Base-by-base conservation (phyloP, 2,329 filamentous ascomycete species). In the Chalaropsis ovoidea region DNA sequence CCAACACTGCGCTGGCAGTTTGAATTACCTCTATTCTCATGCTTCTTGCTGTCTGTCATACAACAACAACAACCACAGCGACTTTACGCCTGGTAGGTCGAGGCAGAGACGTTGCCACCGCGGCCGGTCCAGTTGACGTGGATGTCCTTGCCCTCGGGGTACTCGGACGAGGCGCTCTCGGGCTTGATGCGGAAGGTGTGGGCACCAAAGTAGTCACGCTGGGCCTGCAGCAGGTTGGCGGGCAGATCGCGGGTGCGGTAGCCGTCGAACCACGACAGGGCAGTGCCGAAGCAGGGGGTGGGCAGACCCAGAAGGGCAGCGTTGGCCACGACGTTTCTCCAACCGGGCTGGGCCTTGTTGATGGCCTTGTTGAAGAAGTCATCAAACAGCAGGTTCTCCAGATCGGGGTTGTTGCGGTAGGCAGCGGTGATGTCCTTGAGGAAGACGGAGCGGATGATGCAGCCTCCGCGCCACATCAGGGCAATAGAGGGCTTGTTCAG, bases 281-380 rank as follows among this genome's bases (percentile, higher is more conserved):
- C 94, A 68, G 94, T 97, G 76, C 88, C 91, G 87, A 99, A 99
- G 73, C 90, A 90, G 52, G 94, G 94, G 65, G 90, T 94, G 70
- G 94, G 94, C 75, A 99, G 95, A 78, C 94, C 94, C 79, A 95
- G 90, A 70, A 95, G 83, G 70, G 93, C 92, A 71, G 89, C 84
- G 86, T 95, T 95, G 80, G 88, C 83, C 72, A 99, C 88, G 70
- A 95, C 87, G 75, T 91, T 86, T 82, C 89, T 86, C 91, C 91
- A 96, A 75, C 91, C 91, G 68, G 83, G 82, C 82, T 99, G 94
- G 68, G 94, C 94, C 75, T 87, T 89, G 86, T 96, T 88, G 79
- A 99, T 99, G 73, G 94, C 94, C 81, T 94, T 90, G 85, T 95
- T 96, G 89, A 99, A 99, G 87, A 99, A 99, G 77, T 95, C 89